Evolutionary conservation across 148 eudicot genomes (phyloP), one percentile per base, ranked within the genome.

Genomic region (Rhododendron williamsianum): DNA sequence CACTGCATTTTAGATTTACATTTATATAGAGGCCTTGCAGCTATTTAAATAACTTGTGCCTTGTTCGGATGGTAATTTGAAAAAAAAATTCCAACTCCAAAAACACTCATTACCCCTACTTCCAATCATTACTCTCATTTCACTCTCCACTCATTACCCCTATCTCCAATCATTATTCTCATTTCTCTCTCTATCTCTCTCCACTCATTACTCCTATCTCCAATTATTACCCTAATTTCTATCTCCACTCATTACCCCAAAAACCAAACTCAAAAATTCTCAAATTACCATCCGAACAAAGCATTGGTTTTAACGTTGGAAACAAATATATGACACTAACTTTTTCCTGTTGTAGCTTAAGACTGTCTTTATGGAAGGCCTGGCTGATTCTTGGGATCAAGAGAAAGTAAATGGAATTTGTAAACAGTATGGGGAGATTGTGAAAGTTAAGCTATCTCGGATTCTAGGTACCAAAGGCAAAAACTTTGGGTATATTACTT

Each of bases 381-480:
- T 85, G 21, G 72, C 87, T 76, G 87, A 88, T 51, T 85, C 16
- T 76, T 88, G 87, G 89, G 85, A 60, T 82, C 81, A 88, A 71
- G 86, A 77, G 49, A 85, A 82, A 46, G 38, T 88, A 52, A 85
- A 52, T 58, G 89, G 80, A 46, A 60, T 88, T 36, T 88, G 87
- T 79, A 54, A 71, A 23, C 71, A 85, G 46, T 85, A 78, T 69
- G 89, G 89, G 7, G 84, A 77, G 56, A 56, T 85, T 71, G 60
- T 77, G 79, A 71, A 82, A 65, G 56, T 82, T 52, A 85, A 83
- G 72, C 36, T 85, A 52, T 83, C 85, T 33, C 84, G 78, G 38
- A 82, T 60, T 25, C 35, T 21, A 51, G 72, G 81, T 65, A 27
- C 38, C 38, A 85, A 65, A 58, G n/a, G 77, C 41, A 85, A 78